phyloP scores from a whole-genome alignment of 2,329 filamentous ascomycete genomes.

The Diaporthe citri region DNA sequence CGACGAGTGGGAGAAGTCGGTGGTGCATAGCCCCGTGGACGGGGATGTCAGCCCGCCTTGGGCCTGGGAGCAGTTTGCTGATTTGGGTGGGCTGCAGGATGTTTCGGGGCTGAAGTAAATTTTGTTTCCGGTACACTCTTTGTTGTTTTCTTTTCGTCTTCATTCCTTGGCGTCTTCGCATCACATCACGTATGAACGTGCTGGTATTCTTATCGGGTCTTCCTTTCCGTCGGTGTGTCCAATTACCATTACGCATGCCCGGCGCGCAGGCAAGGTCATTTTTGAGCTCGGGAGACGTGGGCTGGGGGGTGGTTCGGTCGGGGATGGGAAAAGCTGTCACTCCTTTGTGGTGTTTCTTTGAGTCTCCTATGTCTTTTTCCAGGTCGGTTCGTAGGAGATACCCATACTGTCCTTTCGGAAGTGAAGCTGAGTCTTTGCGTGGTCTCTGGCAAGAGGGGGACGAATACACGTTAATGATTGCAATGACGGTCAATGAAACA shows the following conservation, averaged over 20 bases:
- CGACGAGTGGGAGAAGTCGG: constrained; percentile 31
- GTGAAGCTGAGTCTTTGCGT: background rate
- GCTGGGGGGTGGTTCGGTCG: background rate
- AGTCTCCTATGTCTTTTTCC: background rate
- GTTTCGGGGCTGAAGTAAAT: constrained; percentile 8
- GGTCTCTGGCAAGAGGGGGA: background rate
- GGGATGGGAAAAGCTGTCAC: background rate
- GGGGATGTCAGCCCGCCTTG: constrained; percentile 34
- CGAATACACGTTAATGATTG: background rate
- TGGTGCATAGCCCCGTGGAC: constrained; percentile 25
- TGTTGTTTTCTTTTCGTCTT: background rate
- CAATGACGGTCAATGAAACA: background rate
- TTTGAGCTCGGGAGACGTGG: background rate
- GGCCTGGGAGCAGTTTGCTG: constrained; percentile 39
- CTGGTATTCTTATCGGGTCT: background rate
- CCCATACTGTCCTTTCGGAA: constrained; percentile 34
- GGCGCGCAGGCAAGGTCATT: background rate
- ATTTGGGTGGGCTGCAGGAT: constrained; percentile 38
- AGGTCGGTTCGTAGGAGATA: constrained; percentile 29
- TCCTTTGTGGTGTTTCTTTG: background rate
- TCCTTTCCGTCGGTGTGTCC: background rate
- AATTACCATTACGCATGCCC: background rate
- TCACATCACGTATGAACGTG: background rate
- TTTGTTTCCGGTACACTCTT: background rate
- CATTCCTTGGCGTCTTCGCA: background rate